phyloP scores from a whole-genome alignment of 331 rosid species.

The Malus hybrid region DNA sequence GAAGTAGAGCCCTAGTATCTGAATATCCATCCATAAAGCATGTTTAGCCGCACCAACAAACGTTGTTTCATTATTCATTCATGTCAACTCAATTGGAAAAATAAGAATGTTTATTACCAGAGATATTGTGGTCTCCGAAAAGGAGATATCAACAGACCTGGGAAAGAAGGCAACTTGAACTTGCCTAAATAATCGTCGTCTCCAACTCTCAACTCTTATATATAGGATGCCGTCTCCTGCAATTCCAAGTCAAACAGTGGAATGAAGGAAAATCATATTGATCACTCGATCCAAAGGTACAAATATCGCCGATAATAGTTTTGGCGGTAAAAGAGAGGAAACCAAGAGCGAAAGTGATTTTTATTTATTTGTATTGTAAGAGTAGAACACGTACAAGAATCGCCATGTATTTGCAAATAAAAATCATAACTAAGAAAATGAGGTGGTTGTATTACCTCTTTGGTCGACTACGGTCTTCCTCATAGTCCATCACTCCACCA shows the following conservation, averaged over 20 bases:
- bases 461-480: constrained; percentile 95
- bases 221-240: constrained; percentile 95
- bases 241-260: constrained; percentile 16
- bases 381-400: neutral
- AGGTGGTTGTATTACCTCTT: constrained; percentile 55
- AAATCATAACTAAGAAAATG: neutral
- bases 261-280: neutral
- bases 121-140: constrained; percentile 26
- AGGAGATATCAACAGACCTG: constrained; percentile 26
- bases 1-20: neutral
- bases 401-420: neutral
- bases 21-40: neutral
- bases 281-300: neutral
- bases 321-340: neutral
- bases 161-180: constrained; percentile 39
- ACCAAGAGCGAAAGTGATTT: too few relatives aligned
- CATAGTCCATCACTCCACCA: constrained; percentile 99
- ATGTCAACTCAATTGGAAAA: constrained; percentile 20
- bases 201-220: constrained; percentile 26
- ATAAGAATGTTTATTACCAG: constrained; percentile 14
- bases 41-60: constrained; percentile 36
- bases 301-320: neutral
- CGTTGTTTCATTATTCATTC: constrained; percentile 23
- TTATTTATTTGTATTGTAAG: too few relatives aligned
- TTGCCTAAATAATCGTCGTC: constrained; percentile 24